Evolutionary conservation across 1,139 yeast species (phyloP).

Genomic region (Hemisphaericaspora xylanilytica): DNA sequence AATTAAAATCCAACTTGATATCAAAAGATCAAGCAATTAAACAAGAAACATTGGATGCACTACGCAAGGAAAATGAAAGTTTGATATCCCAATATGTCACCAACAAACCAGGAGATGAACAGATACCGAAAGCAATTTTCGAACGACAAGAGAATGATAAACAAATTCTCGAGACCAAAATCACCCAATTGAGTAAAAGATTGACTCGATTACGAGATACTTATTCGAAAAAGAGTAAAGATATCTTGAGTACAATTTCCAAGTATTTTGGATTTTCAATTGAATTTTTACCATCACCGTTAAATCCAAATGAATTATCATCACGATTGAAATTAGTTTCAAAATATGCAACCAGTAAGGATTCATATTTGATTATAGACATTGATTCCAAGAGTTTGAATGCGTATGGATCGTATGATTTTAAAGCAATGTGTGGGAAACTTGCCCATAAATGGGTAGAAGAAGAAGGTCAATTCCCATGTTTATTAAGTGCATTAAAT

Average conservation of each 20-base stretch:
- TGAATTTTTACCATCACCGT: constrained; percentile 64
- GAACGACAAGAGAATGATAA: constrained; percentile 63
- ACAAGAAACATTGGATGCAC: constrained; percentile 47
- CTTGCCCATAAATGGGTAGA: constrained; percentile 66
- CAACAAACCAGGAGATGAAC: constrained; percentile 12
- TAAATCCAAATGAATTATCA: constrained; percentile 49
- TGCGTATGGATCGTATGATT: constrained; percentile 44
- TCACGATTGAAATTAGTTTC: constrained; percentile 62
- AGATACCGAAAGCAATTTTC: constrained; percentile 61
- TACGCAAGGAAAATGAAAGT: constrained; percentile 62
- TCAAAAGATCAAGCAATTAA: constrained; percentile 63
- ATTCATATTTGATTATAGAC: constrained; percentile 39
- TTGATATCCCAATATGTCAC: constrained; percentile 32
- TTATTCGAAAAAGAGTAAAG: constrained; percentile 69
- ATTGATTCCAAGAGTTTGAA: constrained; percentile 35
- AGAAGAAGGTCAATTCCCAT: constrained; percentile 70
- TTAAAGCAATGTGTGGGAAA: constrained; percentile 52
- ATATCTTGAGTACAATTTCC: constrained; percentile 67
- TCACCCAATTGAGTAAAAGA: constrained; percentile 56
- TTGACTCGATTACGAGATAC: constrained; percentile 59
- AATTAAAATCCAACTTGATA: constrained; percentile 69
- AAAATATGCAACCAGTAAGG: constrained; percentile 35
- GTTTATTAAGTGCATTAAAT: constrained; percentile 75
- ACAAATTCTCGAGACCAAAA: constrained; percentile 43
- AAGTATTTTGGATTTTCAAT: constrained; percentile 71